Evolutionary conservation across 1,284 basidiomycete genomes (phyloP).

Genomic region (Kwoniella shivajii): DNA sequence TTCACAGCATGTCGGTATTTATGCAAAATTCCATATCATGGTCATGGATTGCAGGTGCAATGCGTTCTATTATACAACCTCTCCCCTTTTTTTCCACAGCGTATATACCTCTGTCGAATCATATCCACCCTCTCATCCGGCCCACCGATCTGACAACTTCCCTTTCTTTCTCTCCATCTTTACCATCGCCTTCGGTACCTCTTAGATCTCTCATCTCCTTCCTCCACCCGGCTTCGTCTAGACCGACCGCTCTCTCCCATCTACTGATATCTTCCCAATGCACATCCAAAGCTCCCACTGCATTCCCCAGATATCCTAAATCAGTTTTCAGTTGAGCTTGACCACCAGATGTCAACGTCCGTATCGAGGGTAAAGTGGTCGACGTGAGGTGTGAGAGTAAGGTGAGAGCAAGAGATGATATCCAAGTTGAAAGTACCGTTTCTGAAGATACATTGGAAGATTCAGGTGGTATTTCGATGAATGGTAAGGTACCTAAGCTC

Average conservation of each 20-base stretch:
- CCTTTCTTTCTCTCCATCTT: conserved; percentile 13
- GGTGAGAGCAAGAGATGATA: conserved; percentile 80
- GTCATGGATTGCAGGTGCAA: no score
- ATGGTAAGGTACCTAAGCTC: conserved; percentile 79
- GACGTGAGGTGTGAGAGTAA: conserved; percentile 72
- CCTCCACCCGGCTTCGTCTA: conserved; percentile 59
- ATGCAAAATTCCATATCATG: no score
- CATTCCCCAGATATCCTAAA: conserved; percentile 83
- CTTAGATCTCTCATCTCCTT: conserved; percentile 11
- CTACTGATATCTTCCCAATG: conserved; percentile 71
- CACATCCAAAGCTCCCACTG: conserved; percentile 86
- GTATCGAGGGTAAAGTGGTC: conserved; percentile 65
- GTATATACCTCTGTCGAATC: background rate
- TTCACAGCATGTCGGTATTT: no score
- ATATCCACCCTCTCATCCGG: conserved; percentile 20
- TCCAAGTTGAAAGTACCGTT: conserved; percentile 81
- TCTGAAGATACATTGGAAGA: conserved; percentile 64
- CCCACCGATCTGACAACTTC: conserved; percentile 24
- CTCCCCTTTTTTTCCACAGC: background rate
- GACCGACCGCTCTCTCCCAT: conserved; percentile 68
- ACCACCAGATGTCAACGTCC: conserved; percentile 65
- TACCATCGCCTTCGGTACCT: background rate
- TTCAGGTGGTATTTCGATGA: conserved; percentile 55
- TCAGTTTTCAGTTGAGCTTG: conserved; percentile 84
- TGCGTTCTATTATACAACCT: background rate